Evolutionary conservation across 257 asterid genomes (phyloP).

Genomic region (Plantago major): DNA sequence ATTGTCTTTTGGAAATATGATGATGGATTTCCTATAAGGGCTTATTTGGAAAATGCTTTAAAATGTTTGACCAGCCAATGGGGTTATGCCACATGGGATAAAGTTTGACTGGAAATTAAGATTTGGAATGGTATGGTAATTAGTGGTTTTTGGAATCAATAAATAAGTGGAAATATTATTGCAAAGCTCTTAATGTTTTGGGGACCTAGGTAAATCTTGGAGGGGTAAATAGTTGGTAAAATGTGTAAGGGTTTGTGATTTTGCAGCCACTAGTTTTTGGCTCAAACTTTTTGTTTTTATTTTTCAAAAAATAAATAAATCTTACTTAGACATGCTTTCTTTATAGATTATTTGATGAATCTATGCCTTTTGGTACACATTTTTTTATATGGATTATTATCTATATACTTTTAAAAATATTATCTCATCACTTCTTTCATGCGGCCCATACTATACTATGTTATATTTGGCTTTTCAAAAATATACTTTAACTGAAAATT

Average conservation of each 20-base stretch:
- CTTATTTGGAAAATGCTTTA: slow-evolving; percentile 17
- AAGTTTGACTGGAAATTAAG: slow-evolving; percentile 27
- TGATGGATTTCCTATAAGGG: slow-evolving; percentile 13
- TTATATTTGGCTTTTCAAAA: too few relatives aligned
- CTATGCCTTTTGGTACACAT: too few relatives aligned
- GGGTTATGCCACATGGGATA: slow-evolving; percentile 17
- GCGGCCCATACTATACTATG: too few relatives aligned
- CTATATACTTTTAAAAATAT: too few relatives aligned
- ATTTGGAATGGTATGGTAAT: slow-evolving; percentile 24
- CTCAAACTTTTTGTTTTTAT: not conserved
- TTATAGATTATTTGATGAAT: too few relatives aligned
- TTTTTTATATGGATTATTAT: too few relatives aligned
- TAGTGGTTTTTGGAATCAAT: slow-evolving; percentile 27
- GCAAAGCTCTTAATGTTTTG: slow-evolving; percentile 30
- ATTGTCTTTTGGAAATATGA: not conserved
- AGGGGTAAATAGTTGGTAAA: not conserved
- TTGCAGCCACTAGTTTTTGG: slow-evolving; percentile 3
- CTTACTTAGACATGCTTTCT: not conserved
- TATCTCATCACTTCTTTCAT: too few relatives aligned
- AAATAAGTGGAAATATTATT: slow-evolving; percentile 12
- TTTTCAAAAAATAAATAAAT: not conserved
- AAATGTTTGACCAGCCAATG: slow-evolving; percentile 26
- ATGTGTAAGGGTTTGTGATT: slow-evolving; percentile 28
- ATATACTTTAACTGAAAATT: too few relatives aligned
- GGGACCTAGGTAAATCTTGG: slow-evolving; percentile 3